Conservation (phyloP, 306 rosid species). For the Pyrus communis region DNA sequence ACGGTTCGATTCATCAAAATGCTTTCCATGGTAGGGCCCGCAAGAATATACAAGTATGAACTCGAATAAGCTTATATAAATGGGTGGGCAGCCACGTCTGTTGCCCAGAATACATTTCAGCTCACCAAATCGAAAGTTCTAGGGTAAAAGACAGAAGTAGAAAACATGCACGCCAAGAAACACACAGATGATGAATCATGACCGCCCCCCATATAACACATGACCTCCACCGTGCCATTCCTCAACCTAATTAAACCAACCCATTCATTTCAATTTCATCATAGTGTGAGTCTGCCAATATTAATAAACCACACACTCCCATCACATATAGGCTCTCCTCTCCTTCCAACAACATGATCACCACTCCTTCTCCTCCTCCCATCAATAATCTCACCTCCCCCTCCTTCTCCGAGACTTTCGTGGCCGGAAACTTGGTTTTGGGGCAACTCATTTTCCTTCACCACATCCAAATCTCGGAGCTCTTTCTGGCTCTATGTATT, state of each 20-base stretch:
- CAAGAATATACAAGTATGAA: no score
- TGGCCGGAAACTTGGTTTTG: slow-evolving; percentile 1
- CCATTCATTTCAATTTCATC: neutral
- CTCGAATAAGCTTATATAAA: no score
- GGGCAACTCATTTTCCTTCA: slow-evolving; percentile 15
- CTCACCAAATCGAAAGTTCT: slow-evolving; percentile 65
- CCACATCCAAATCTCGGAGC: slow-evolving; percentile 49
- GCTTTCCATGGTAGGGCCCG: no score
- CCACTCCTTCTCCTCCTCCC: neutral
- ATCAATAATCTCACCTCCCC: slow-evolving; percentile 22
- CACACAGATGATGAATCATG: neutral
- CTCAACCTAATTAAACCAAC: neutral
- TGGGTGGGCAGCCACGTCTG: neutral
- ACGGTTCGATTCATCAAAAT: no score
- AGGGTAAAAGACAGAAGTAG: neutral
- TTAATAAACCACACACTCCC: neutral
- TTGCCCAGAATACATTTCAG: slow-evolving; percentile 32
- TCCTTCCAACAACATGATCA: slow-evolving; percentile 35
- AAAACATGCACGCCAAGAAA: slow-evolving; percentile 59
- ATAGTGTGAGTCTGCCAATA: neutral
- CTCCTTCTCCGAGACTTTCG: neutral
- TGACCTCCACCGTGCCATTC: slow-evolving; percentile 12
- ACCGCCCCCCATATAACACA: slow-evolving; percentile 18
- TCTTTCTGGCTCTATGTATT: slow-evolving; percentile 42
- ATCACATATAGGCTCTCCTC: neutral